Conservation (phyloP, 2,329 filamentous ascomycete genomes). For the Exophiala aquamarina region DNA sequence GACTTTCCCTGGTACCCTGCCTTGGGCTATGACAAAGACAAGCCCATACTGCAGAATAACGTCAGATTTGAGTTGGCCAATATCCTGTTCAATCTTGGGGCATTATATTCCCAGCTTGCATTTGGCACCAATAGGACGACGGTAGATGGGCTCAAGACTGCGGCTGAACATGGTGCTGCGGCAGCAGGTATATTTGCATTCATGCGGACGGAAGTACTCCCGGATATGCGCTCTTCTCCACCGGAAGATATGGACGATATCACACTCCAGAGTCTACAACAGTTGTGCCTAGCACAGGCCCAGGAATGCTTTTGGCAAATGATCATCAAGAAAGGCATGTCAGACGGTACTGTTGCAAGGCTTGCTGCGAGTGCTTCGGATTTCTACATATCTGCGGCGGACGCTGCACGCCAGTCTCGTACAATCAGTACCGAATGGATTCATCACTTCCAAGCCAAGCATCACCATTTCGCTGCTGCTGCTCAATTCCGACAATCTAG, state of each 20-base stretch:
- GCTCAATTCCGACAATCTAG: conserved; percentile 90
- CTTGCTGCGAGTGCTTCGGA: conserved; percentile 89
- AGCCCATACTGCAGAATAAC: conserved; percentile 61
- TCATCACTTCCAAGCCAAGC: conserved; percentile 94
- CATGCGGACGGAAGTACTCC: conserved; percentile 72
- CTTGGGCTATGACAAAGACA: conserved; percentile 75
- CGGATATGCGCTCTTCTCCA: conserved; percentile 77
- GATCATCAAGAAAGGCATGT: conserved; percentile 88
- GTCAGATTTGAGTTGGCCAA: conserved; percentile 84
- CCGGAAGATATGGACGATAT: conserved; percentile 94
- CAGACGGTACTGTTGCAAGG: conserved; percentile 88
- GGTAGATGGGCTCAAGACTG: conserved; percentile 79
- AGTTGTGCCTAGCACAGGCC: conserved; percentile 84
- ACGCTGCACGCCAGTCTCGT: conserved; percentile 84
- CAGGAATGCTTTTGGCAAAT: conserved; percentile 99
- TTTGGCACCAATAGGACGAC: conserved; percentile 74
- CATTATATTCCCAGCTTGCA: conserved; percentile 90
- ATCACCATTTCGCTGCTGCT: conserved; percentile 93
- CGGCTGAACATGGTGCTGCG: conserved; percentile 86
- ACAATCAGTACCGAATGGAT: conserved; percentile 94
- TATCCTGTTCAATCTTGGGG: conserved; percentile 86
- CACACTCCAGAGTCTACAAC: conserved; percentile 78
- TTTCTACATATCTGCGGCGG: conserved; percentile 79
- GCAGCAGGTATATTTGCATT: conserved; percentile 81
- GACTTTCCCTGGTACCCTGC: conserved; percentile 97